Conservation (phyloP, 306 rosid genomes). For the Lotus japonicus region DNA sequence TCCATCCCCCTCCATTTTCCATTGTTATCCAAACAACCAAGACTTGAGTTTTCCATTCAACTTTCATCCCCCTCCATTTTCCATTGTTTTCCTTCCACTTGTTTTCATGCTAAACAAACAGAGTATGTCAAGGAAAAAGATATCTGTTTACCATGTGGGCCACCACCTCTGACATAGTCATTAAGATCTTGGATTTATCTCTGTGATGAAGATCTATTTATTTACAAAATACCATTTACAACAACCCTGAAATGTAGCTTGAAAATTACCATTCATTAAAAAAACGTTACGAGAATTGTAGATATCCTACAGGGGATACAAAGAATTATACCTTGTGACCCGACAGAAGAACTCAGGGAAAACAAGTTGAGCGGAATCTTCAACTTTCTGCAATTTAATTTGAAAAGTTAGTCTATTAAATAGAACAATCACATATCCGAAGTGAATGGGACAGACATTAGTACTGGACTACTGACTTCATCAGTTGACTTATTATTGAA, state of each 20-base stretch:
- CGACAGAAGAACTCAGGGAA: neutral
- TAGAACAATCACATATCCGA: neutral
- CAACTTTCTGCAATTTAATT: conserved; percentile 9
- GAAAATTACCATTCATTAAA: neutral
- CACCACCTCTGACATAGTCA: neutral
- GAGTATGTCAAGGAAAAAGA: neutral
- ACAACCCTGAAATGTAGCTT: neutral
- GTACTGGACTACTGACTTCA: too few relatives aligned
- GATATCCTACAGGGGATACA: neutral
- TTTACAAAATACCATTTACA: neutral
- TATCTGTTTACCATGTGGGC: neutral
- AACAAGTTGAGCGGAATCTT: conserved; percentile 11
- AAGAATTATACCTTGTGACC: neutral
- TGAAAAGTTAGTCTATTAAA: neutral
- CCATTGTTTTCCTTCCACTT: too few relatives aligned
- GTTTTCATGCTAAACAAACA: too few relatives aligned
- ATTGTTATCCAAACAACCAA: too few relatives aligned
- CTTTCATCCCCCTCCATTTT: too few relatives aligned
- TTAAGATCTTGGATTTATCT: conserved; percentile 5
- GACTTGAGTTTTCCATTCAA: too few relatives aligned
- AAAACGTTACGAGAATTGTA: neutral
- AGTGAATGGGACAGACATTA: neutral
- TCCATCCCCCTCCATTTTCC: too few relatives aligned
- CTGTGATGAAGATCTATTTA: neutral
- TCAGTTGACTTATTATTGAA: too few relatives aligned